A percentile compares a stretch with the other conserved stretches of the same genome.
Conservation (phyloP, 345 rosid species). For the Murraya koenigii region DNA sequence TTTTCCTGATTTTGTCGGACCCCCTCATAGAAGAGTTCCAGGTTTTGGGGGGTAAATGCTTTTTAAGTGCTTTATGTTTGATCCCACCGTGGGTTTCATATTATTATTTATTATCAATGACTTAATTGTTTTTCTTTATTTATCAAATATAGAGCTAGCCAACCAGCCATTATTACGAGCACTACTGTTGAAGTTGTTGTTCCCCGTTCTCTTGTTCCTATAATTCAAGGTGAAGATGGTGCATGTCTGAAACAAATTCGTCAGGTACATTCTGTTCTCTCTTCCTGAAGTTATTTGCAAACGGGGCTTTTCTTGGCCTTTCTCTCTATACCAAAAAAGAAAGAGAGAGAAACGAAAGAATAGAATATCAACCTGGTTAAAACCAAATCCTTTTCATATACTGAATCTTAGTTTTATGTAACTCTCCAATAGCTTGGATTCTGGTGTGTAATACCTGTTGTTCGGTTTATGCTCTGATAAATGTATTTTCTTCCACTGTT, state of each 20-base stretch:
- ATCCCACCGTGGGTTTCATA: not conserved
- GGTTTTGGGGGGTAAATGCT: constrained; percentile 54
- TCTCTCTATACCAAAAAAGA: not conserved
- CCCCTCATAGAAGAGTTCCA: constrained; percentile 45
- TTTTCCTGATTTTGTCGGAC: constrained; percentile 49
- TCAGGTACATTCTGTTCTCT: constrained; percentile 39
- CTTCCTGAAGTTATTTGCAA: not conserved
- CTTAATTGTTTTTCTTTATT: constrained; percentile 2
- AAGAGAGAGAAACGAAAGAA: not conserved
- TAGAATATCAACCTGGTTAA: not conserved
- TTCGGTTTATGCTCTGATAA: not conserved
- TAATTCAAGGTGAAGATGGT: constrained; percentile 71
- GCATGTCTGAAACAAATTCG: constrained; percentile 67
- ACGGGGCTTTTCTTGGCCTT: not conserved
- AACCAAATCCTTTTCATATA: not conserved
- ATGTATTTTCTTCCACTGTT: not conserved
- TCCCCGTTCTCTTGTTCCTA: constrained; percentile 64
- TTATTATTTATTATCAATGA: not conserved
- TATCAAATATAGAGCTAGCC: constrained; percentile 34
- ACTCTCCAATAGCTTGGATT: not conserved
- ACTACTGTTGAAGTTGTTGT: constrained; percentile 75
- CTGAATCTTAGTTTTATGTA: not conserved
- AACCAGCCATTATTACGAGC: constrained; percentile 62
- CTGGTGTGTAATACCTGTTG: not conserved
- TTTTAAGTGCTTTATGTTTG: not conserved